A percentile compares a stretch with the other conserved stretches of the same genome.
These are phyloP conservation scores for Lachnum nothofagi DNA, from an alignment of 2,329 filamentous ascomycete species.

Conservation along the genomic window DNA sequence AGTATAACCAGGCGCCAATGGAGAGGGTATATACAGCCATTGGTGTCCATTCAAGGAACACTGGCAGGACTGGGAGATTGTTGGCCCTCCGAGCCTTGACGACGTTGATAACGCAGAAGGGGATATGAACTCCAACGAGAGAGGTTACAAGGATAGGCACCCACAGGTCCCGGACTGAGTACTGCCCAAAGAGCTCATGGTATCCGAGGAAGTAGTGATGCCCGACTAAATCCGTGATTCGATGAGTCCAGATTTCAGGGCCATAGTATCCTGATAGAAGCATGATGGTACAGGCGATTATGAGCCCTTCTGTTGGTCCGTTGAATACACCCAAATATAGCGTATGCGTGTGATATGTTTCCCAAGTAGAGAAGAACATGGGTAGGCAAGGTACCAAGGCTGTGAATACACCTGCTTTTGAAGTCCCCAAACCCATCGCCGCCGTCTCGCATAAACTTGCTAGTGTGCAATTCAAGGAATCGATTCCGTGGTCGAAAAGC, in stretches of 20 bases:
- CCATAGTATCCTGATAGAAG: conserved; percentile 81
- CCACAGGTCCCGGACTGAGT: conserved; percentile 85
- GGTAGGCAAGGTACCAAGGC: conserved; percentile 85
- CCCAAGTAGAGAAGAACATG: conserved; percentile 99
- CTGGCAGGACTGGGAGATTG: conserved; percentile 68
- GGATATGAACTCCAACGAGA: conserved; percentile 70
- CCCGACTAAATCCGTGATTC: conserved; percentile 65
- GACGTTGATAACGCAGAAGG: conserved; percentile 86
- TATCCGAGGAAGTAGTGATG: conserved; percentile 48
- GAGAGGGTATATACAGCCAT: conserved; percentile 75
- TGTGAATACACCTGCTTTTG: conserved; percentile 81
- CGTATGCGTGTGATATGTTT: conserved; percentile 98
- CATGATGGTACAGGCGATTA: conserved; percentile 85
- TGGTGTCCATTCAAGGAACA: conserved; percentile 91
- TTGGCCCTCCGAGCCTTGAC: conserved; percentile 66
- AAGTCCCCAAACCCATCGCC: conserved; percentile 84
- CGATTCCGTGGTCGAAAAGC: conserved; percentile 97
- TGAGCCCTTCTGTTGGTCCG: conserved; percentile 89
- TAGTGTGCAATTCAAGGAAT: conserved; percentile 94
- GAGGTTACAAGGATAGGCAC: conserved; percentile 63
- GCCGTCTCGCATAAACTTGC: conserved; percentile 86
- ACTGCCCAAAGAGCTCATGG: conserved; percentile 58
- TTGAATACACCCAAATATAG: conserved; percentile 95
- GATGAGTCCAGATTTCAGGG: conserved; percentile 77
- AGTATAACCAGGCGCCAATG: conserved; percentile 81